Evolutionary conservation across 2,329 filamentous ascomycete species (phyloP).

Genomic region (Aspergillus ustus): DNA sequence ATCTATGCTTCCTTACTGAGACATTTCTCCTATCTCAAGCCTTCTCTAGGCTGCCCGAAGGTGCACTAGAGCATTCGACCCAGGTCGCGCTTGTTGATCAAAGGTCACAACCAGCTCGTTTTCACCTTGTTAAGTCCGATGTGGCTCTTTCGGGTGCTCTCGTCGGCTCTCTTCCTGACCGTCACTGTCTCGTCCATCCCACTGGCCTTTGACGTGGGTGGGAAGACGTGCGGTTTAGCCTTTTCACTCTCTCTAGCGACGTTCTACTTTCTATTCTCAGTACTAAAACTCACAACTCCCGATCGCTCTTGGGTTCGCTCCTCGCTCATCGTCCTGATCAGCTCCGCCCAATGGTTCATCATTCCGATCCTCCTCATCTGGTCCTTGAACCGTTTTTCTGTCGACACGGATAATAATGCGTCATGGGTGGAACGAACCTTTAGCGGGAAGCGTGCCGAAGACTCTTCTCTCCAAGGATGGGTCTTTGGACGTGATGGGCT

Average conservation of each 20-base stretch:
- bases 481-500: constrained; percentile 85
- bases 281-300: constrained; percentile 79
- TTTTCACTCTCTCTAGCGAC: constrained; percentile 87
- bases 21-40: constrained; percentile 12
- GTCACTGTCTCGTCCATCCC: constrained; percentile 95
- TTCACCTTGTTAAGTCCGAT: constrained; percentile 54
- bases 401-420: constrained; percentile 71
- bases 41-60: constrained; percentile 5
- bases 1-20: constrained; percentile 19
- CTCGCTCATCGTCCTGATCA: constrained; percentile 70
- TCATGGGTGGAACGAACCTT: constrained; percentile 85
- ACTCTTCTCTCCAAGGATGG: constrained; percentile 77
- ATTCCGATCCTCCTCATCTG: constrained; percentile 89
- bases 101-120: constrained; percentile 9
- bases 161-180: constrained; percentile 83
- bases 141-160: constrained; percentile 81
- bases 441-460: constrained; percentile 64
- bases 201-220: constrained; percentile 96
- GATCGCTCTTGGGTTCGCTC: constrained; percentile 75
- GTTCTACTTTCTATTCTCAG: constrained; percentile 90
- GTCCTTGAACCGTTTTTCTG: constrained; percentile 92
- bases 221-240: constrained; percentile 88
- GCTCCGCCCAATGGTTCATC: constrained; percentile 81
- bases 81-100: constrained; percentile 6
- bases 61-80: constrained; percentile 9